Evolutionary conservation across 2,329 filamentous ascomycete species (phyloP).

Genomic region (Microcyclosporella mali): DNA sequence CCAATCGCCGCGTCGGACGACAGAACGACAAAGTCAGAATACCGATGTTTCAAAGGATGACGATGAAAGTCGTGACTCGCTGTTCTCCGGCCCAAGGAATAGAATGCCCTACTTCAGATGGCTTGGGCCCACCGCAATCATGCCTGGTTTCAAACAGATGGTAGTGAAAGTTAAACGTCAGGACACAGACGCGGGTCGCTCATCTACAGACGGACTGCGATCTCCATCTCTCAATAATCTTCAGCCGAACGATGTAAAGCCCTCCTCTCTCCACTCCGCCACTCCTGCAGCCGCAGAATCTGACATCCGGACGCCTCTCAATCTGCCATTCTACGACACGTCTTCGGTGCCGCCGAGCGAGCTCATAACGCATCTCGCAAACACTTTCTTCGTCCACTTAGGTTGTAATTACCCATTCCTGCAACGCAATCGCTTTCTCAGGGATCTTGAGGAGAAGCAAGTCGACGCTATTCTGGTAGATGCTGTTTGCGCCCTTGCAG

Average conservation of each 20-base stretch:
- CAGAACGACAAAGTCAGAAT: conserved; percentile 4
- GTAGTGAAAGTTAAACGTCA: conserved; percentile 68
- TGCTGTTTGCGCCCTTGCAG: conserved; percentile 74
- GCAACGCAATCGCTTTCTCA: conserved; percentile 63
- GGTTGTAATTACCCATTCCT: conserved; percentile 84
- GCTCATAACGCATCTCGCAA: conserved; percentile 68
- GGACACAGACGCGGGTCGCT: conserved; percentile 56
- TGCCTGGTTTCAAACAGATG: conserved; percentile 90
- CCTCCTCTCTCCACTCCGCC: conserved; percentile 18
- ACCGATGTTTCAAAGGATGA: conserved; percentile 8
- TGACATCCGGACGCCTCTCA: conserved; percentile 40
- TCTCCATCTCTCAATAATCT: conserved; percentile 23
- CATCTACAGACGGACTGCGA: conserved; percentile 40
- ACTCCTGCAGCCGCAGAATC: conserved; percentile 25
- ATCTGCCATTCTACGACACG: conserved; percentile 67
- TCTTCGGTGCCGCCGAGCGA: conserved; percentile 65
- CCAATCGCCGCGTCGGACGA: conserved; percentile 9
- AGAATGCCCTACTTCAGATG: conserved; percentile 85
- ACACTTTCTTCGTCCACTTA: conserved; percentile 73
- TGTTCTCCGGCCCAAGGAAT: conserved; percentile 41
- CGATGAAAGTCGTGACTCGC: conserved; percentile 14
- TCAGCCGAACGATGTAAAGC: conserved; percentile 12
- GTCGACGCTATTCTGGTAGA: conserved; percentile 82
- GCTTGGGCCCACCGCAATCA: conserved; percentile 84
- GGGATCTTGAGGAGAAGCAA: conserved; percentile 71